Evolutionary conservation across 1,284 basidiomycete genomes (phyloP).

Genomic region (Fomitopsis schrenkii): DNA sequence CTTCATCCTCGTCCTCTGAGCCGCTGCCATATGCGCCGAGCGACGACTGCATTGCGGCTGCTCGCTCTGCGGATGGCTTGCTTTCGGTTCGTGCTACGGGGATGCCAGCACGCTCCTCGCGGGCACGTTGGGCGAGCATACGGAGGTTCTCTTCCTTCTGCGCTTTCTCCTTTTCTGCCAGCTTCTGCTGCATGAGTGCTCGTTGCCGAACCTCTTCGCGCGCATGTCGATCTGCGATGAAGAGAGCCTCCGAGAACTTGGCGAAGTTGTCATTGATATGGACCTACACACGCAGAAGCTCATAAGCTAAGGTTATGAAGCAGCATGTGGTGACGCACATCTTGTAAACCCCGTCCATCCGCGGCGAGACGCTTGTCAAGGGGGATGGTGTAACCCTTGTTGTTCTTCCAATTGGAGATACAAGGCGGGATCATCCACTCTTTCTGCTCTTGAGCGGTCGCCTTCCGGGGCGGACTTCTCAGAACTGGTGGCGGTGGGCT

Average conservation of each 20-base stretch:
- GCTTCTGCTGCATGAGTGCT: constrained; percentile 95
- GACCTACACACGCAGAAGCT: constrained; percentile 44
- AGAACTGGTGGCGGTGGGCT: constrained; percentile 97
- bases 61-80: constrained; percentile 54
- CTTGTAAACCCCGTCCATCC: constrained; percentile 95
- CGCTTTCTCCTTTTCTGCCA: constrained; percentile 97
- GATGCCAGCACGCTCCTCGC: constrained; percentile 89
- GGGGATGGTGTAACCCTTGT: constrained; percentile 99
- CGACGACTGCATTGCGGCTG: constrained; percentile 68
- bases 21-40: constrained; percentile 86
- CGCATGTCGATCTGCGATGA: constrained; percentile 96
- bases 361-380: constrained; percentile 98
- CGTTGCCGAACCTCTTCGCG: constrained; percentile 97
- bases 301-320: background rate
- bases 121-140: constrained; percentile 88
- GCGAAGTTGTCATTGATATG: constrained; percentile 99
- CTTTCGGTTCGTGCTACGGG: constrained; percentile 36
- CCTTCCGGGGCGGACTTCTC: constrained; percentile 93
- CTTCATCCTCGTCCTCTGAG: constrained; percentile 49
- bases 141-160: constrained; percentile 96
- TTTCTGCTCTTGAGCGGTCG: constrained; percentile 96
- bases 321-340: constrained; percentile 56
- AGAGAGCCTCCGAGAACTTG: constrained; percentile 96
- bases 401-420: constrained; percentile 99
- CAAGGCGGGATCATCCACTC: constrained; percentile 99